Conservation (phyloP, 768 basidiomycete genomes). For the Nidularia pulvinata region DNA sequence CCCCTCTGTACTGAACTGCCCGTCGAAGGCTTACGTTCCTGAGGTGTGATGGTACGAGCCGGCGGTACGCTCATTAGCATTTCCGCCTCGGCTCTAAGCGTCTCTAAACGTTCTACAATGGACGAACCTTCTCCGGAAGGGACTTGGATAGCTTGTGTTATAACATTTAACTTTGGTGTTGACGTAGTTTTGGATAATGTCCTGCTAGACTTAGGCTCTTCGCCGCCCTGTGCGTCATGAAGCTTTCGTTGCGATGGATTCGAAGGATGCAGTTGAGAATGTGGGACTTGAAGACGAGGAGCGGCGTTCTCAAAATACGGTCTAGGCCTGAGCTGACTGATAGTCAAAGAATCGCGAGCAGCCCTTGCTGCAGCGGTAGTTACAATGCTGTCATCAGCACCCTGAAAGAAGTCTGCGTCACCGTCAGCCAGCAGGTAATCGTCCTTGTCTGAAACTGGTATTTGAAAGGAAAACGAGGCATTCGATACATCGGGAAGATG, state of each 20-base stretch:
- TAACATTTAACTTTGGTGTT: not conserved
- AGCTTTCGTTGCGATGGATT: not conserved
- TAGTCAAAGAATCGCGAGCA: slow-evolving; percentile 27
- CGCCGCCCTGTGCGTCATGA: not conserved
- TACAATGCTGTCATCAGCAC: slow-evolving; percentile 33
- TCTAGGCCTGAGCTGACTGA: slow-evolving; percentile 40
- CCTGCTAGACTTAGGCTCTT: not conserved
- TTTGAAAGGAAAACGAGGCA: slow-evolving; percentile 55
- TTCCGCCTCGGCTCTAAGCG: slow-evolving; percentile 22
- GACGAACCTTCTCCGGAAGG: slow-evolving; percentile 16
- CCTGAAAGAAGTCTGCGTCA: slow-evolving; percentile 43
- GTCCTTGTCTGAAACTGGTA: slow-evolving; percentile 40
- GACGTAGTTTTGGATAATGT: not conserved
- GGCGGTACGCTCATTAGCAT: slow-evolving; percentile 12
- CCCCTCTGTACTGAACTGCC: not conserved
- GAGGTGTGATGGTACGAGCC: slow-evolving; percentile 1
- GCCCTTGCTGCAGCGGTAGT: slow-evolving; percentile 24
- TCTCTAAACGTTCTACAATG: slow-evolving; percentile 12
- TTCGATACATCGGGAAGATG: slow-evolving; percentile 56
- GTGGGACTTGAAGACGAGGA: not conserved
- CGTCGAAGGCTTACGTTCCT: not conserved
- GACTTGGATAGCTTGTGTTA: slow-evolving; percentile 9
- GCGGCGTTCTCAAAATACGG: slow-evolving; percentile 7
- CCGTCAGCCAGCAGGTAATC: slow-evolving; percentile 55
- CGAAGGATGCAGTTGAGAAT: slow-evolving; percentile 6